Evolutionary conservation across 108 stramenopile species (phyloP).

Genomic region (Asterionellopsis glacialis): DNA sequence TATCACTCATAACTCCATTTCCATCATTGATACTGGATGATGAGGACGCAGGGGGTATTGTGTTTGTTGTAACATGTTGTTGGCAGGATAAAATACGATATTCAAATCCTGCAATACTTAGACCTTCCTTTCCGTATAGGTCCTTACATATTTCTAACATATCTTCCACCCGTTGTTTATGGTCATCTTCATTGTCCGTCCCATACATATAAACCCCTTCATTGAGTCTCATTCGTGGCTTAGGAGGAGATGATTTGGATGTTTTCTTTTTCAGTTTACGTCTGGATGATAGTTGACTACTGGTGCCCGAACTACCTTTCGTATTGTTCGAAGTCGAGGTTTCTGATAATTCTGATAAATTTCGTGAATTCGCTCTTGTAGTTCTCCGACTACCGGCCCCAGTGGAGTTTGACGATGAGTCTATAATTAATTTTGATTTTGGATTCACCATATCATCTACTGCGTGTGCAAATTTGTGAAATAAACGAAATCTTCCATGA

Average conservation of each 20-base stretch:
- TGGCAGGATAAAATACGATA: slow-evolving; percentile 44
- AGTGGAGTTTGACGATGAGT: too few relatives aligned
- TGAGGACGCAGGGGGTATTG: neutral
- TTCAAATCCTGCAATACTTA: slow-evolving; percentile 53
- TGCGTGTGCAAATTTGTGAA: too few relatives aligned
- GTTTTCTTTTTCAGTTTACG: neutral
- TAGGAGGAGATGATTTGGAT: neutral
- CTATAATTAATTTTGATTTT: too few relatives aligned
- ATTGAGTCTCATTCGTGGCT: neutral
- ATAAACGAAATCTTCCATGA: too few relatives aligned
- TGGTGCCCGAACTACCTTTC: neutral
- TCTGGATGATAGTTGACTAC: neutral
- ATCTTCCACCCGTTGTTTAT: slow-evolving; percentile 11
- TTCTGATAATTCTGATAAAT: too few relatives aligned
- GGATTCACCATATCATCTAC: too few relatives aligned
- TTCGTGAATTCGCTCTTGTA: too few relatives aligned
- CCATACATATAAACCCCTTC: slow-evolving; percentile 26
- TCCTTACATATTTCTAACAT: slow-evolving; percentile 8
- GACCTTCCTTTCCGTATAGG: slow-evolving; percentile 46
- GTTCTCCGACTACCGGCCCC: too few relatives aligned
- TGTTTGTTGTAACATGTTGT: slow-evolving; percentile 5
- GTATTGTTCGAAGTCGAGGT: too few relatives aligned
- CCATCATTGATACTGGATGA: too few relatives aligned
- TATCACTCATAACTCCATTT: too few relatives aligned
- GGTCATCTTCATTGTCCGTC: slow-evolving; percentile 24